Base-by-base conservation (phyloP, 1,139 yeast genomes). In the Suhomyces wounanorum region DNA sequence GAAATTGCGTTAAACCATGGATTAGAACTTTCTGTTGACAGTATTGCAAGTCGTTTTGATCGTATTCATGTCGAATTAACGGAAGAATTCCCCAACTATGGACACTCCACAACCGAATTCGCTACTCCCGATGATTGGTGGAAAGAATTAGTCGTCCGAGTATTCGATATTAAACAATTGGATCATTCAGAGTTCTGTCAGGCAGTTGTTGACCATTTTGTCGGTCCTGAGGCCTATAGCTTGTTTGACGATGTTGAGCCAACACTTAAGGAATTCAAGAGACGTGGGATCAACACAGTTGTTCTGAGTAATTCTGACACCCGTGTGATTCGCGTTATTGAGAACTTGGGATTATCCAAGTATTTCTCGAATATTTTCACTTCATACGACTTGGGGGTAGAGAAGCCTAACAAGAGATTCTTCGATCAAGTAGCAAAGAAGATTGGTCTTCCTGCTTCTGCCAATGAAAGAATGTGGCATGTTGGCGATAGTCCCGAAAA, bases 271-370 rank as follows among this genome's bases (percentile, higher is more conserved):
- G 59, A 59, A 7, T 63, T 80, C 26, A 61, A 66, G 26, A 53
- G 56, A 2, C 59, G 66, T 16, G 67, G 69, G n/a, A 64, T 79
- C 4, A 61, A 67, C 1, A 48, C 82, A 16, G 76, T 82, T 1
- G 74, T 81, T 2, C 70, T 83, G 16, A 81, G 86, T 53, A 86
- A 86, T 61, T 83, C 89, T 0, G 91, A 86, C 62, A 73, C 79
- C 1, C 62, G 84, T 14, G 78, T 81, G 11, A 57, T 63, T 26
- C 64, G 66, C 10, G 64, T 84, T 0, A 55, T 85, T 43, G 61
- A 76, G 43, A 77, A 76, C 54, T 72, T 85, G 48, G 79, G 76
- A 0, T 52, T 81, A 28, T 47, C 56, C 18, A 50, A 71, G 21
- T 82, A 64, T 58, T 75, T 85, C 55, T 61, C 65, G 23, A 60